Conservation (phyloP, 345 rosid genomes). For the Euphorbia peplus region DNA sequence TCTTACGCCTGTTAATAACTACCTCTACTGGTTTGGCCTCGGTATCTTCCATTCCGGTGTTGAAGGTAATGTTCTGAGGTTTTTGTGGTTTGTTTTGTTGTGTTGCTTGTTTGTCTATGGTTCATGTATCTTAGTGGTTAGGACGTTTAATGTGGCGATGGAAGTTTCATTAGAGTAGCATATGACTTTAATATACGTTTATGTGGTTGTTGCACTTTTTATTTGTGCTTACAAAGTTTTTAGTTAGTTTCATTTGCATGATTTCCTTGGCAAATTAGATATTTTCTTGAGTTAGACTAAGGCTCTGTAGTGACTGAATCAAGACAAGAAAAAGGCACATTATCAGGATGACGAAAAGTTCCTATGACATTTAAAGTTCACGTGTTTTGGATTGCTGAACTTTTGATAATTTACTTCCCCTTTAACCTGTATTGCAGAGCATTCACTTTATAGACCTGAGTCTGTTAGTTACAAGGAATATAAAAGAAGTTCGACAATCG, state of each 20-base stretch:
- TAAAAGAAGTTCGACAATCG: not conserved
- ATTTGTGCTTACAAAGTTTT: not conserved
- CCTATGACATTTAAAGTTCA: not conserved
- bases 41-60: slow-evolving; percentile 96
- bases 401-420: not conserved
- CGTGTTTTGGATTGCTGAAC: not conserved
- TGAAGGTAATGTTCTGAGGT: slow-evolving; percentile 51
- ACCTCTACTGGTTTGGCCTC: slow-evolving; percentile 85
- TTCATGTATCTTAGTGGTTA: too few species aligned
- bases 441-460: not conserved
- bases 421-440: not conserved
- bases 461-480: not conserved
- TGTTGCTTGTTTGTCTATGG: not conserved
- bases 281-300: not conserved
- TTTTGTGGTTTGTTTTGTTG: not conserved
- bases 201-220: not conserved
- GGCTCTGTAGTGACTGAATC: not conserved
- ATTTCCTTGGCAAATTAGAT: not conserved
- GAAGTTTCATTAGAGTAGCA: too few species aligned
- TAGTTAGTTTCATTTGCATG: not conserved
- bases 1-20: slow-evolving; percentile 89
- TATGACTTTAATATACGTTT: too few species aligned
- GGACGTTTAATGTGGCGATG: not conserved
- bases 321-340: not conserved
- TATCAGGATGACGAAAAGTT: not conserved